Evolutionary conservation across 208 protist genomes (phyloP).

Genomic region (Trypanosoma rangeli): DNA sequence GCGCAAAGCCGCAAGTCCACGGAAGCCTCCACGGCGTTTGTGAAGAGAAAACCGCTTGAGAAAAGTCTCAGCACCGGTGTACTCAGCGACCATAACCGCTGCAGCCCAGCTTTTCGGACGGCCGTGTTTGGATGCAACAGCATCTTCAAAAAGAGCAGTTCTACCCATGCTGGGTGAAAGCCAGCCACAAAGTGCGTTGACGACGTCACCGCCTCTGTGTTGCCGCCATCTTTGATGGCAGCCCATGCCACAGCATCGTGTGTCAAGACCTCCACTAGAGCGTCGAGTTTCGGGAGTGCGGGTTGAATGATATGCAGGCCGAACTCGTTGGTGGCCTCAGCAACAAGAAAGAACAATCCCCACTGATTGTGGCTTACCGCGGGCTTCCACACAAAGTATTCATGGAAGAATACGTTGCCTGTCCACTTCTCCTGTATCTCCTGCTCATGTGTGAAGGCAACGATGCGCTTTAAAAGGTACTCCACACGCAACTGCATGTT

Average conservation of each 20-base stretch:
- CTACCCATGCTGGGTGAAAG: conserved; percentile 65
- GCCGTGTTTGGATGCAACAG: conserved; percentile 78
- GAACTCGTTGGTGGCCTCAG: conserved; percentile 83
- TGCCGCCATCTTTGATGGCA: not conserved
- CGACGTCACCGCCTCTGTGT: not conserved
- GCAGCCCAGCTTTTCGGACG: conserved; percentile 70
- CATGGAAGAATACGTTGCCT: conserved; percentile 32
- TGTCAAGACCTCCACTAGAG: conserved; percentile 40
- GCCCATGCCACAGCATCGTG: conserved; percentile 12
- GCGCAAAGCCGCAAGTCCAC: conserved; percentile 69
- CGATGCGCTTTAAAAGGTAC: conserved; percentile 87
- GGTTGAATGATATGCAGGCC: conserved; percentile 83
- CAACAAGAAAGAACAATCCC: conserved; percentile 76
- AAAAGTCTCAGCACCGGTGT: conserved; percentile 43
- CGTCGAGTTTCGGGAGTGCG: conserved; percentile 69
- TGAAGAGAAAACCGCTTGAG: conserved; percentile 61
- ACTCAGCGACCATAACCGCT: conserved; percentile 58
- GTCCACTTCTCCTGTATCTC: conserved; percentile 25
- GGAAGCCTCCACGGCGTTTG: conserved; percentile 45
- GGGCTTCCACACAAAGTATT: conserved; percentile 49
- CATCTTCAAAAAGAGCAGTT: conserved; percentile 82
- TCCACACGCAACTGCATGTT: conserved; percentile 72
- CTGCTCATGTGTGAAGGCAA: conserved; percentile 52
- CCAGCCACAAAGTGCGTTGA: conserved; percentile 14
- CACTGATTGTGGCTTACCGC: conserved; percentile 38